These are phyloP conservation scores for Kingdonia uniflora DNA, from an alignment of 164 flowering plant species.

Conservation along the genomic window DNA sequence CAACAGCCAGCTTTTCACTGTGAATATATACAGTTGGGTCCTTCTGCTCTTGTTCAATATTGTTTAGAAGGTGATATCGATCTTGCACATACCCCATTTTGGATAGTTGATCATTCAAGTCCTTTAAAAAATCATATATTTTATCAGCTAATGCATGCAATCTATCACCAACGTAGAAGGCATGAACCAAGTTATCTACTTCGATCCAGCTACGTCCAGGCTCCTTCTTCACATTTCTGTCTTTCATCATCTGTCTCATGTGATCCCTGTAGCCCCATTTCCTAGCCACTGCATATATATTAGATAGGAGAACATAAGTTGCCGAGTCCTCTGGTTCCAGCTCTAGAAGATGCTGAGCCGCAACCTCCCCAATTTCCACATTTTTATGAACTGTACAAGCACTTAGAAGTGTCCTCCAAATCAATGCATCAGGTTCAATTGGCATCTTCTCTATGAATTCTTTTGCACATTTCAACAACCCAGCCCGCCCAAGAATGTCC, in stretches of 20 bases:
- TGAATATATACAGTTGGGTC: conserved; percentile 21
- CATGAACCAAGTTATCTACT: conserved; percentile 19
- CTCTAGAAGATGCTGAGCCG: conserved; percentile 20
- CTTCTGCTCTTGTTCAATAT: conserved; percentile 17
- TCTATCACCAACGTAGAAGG: conserved; percentile 29
- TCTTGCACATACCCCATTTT: conserved; percentile 24
- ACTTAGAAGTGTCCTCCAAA: conserved; percentile 29
- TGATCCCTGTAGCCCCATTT: conserved; percentile 23
- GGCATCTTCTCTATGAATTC: conserved; percentile 23
- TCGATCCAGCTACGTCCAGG: conserved; percentile 32
- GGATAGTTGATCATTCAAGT: conserved; percentile 14
- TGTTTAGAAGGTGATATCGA: conserved; percentile 17
- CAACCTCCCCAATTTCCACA: conserved; percentile 23
- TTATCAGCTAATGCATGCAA: conserved; percentile 20
- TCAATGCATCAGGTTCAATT: conserved; percentile 23
- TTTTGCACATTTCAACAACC: conserved; percentile 17
- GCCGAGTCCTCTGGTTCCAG: conserved; percentile 27
- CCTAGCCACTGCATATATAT: conserved; percentile 21
- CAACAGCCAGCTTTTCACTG: conserved; percentile 26
- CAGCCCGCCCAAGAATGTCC: conserved; percentile 28
- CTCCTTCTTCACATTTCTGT: conserved; percentile 26
- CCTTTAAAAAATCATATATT: conserved; percentile 20
- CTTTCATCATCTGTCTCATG: conserved; percentile 24
- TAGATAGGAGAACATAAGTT: conserved; percentile 26
- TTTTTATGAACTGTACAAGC: conserved; percentile 25